Percentiles rank a stretch among this genome's conserved stretches.
These are phyloP conservation scores for Paulownia fortunei DNA, from an alignment of 257 asterid species.

Conservation along the genomic window DNA sequence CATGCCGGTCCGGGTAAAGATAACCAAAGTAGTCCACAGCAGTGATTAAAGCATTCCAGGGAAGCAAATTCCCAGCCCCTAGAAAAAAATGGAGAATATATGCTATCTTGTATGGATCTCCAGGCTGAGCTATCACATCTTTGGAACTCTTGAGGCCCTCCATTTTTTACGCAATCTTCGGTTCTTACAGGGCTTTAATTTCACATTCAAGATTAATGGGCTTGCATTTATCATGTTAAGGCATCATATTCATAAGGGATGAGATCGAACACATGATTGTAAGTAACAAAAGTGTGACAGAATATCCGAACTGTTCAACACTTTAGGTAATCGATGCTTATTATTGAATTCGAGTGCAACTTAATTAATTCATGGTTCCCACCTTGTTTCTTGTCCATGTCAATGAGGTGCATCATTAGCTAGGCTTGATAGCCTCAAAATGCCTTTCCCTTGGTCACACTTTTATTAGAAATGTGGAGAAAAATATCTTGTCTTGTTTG, in stretches of 20 bases:
- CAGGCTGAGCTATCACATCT: slow-evolving; percentile 16
- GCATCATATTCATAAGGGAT: background rate
- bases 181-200: background rate
- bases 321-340: slow-evolving; percentile 25
- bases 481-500: background rate
- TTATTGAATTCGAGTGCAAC: background rate
- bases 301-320: slow-evolving; percentile 30
- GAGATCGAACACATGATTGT: background rate
- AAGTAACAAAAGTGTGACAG: background rate
- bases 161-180: slow-evolving; percentile 6
- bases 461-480: background rate
- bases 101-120: slow-evolving; percentile 58
- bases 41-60: slow-evolving; percentile 83
- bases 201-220: slow-evolving; percentile 10
- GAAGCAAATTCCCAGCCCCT: slow-evolving; percentile 82
- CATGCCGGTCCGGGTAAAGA: slow-evolving; percentile 62
- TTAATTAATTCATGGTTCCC: slow-evolving; percentile 18
- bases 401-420: slow-evolving; percentile 15
- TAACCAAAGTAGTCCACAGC: slow-evolving; percentile 73
- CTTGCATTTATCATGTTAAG: background rate
- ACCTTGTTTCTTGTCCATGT: slow-evolving; percentile 31
- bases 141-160: slow-evolving; percentile 30
- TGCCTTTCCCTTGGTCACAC: slow-evolving; percentile 6
- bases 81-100: slow-evolving; percentile 75
- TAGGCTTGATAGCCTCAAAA: slow-evolving; percentile 17